phyloP scores from a whole-genome alignment of 139 green algal genomes.

The Chlamydomonas incerta region DNA sequence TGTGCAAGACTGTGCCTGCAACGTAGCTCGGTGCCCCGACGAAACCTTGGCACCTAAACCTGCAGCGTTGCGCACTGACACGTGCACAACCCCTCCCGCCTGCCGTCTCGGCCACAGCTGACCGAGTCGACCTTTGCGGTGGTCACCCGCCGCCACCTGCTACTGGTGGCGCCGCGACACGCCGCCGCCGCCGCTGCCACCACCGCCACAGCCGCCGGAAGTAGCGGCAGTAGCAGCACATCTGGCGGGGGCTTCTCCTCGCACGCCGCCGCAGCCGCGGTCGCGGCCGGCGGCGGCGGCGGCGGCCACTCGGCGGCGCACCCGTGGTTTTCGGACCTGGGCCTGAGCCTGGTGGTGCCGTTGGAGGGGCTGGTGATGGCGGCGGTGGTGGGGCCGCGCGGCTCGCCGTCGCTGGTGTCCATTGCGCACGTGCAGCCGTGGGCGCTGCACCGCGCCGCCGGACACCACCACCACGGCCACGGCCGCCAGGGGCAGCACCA shows the following conservation, averaged over 20 bases:
- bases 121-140: slow-evolving; percentile 10
- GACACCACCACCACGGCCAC: too few relatives aligned
- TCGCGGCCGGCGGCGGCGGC: too few relatives aligned
- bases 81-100: background rate
- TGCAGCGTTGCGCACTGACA: too few relatives aligned
- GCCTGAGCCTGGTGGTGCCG: background rate
- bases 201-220: too few relatives aligned
- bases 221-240: too few relatives aligned
- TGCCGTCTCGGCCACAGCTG: background rate
- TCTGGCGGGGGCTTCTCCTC: background rate
- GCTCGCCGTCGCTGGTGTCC: background rate
- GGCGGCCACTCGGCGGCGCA: too few relatives aligned
- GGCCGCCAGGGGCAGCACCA: background rate
- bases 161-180: slow-evolving; percentile 24
- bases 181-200: too few relatives aligned
- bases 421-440: slow-evolving; percentile 6
- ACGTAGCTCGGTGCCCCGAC: too few relatives aligned
- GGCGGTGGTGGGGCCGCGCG: background rate
- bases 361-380: slow-evolving; percentile 27
- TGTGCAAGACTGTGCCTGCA: background rate
- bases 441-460: background rate
- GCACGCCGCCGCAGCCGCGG: background rate
- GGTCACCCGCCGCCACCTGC: slow-evolving; percentile 28
- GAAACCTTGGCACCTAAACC: too few relatives aligned
- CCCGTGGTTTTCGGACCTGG: slow-evolving; percentile 6